These are phyloP conservation scores for Hibiscus syriacus DNA, from an alignment of 345 rosid species.

Conservation along the genomic window DNA sequence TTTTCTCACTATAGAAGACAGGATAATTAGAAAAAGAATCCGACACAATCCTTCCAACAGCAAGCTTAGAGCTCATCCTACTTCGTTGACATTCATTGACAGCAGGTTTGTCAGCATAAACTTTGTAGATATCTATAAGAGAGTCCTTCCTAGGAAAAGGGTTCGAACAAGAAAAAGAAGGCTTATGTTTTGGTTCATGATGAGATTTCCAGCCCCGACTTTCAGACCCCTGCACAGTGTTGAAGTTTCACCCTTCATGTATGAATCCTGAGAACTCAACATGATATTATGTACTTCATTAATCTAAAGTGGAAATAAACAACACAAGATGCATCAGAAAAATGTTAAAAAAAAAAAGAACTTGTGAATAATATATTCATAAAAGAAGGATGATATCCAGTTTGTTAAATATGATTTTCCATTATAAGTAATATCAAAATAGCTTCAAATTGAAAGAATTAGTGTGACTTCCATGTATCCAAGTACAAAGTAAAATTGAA, in stretches of 20 bases:
- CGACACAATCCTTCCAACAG: conserved; percentile 36
- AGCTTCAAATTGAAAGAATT: not conserved
- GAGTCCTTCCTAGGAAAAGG: conserved; percentile 30
- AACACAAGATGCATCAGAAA: not conserved
- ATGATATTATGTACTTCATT: conserved; percentile 33
- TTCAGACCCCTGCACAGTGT: conserved; percentile 32
- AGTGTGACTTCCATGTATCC: not conserved
- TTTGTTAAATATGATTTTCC: not conserved
- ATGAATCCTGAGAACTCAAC: conserved; percentile 34
- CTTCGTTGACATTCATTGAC: conserved; percentile 25
- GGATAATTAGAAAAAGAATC: conserved; percentile 31
- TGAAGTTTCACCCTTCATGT: conserved; percentile 31
- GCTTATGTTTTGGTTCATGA: conserved; percentile 31
- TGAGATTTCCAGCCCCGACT: conserved; percentile 31
- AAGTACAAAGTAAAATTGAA: not conserved
- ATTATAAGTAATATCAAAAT: not conserved
- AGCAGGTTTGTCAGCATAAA: conserved; percentile 35
- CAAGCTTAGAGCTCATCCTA: conserved; percentile 36
- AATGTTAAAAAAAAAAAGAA: not conserved
- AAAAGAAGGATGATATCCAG: not conserved
- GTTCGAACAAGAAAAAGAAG: conserved; percentile 30
- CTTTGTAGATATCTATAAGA: conserved; percentile 30
- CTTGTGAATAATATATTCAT: not conserved
- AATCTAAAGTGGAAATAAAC: conserved; percentile 34
- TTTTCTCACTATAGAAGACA: conserved; percentile 24